phyloP scores from a whole-genome alignment of 2,329 filamentous ascomycete genomes.

The Fusarium marasasianum region DNA sequence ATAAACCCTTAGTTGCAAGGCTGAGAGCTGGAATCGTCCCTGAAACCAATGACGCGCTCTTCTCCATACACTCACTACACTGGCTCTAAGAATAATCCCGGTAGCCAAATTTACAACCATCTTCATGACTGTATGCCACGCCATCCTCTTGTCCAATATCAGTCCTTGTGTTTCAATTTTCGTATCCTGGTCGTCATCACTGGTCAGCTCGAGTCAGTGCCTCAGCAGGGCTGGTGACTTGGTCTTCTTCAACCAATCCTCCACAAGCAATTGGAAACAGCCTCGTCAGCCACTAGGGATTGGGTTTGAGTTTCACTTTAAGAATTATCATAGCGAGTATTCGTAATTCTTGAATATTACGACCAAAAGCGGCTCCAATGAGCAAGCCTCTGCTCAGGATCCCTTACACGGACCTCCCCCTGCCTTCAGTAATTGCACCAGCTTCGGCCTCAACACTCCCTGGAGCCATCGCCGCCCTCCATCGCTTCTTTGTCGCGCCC shows the following conservation, averaged over 20 bases:
- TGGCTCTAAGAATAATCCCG: slow-evolving; percentile 5
- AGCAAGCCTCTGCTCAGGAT: slow-evolving; percentile 83
- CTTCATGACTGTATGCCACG: background rate
- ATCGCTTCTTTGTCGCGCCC: slow-evolving; percentile 76
- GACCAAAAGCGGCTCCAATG: slow-evolving; percentile 54
- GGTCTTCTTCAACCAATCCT: slow-evolving; percentile 22
- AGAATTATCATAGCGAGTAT: background rate
- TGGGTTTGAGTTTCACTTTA: background rate
- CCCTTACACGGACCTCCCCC: slow-evolving; percentile 86
- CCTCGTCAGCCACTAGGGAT: slow-evolving; percentile 2
- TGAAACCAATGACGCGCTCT: slow-evolving; percentile 40
- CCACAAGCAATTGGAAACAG: slow-evolving; percentile 32
- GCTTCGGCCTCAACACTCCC: slow-evolving; percentile 72
- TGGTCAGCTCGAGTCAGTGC: background rate
- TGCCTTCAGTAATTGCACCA: slow-evolving; percentile 79
- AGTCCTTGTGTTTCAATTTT: background rate
- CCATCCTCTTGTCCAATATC: slow-evolving; percentile 5
- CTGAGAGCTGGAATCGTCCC: slow-evolving; percentile 18
- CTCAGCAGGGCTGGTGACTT: background rate
- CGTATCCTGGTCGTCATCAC: slow-evolving; percentile 1
- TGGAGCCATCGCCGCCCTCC: slow-evolving; percentile 80
- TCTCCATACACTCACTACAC: background rate
- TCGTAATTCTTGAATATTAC: background rate
- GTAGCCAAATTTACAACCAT: slow-evolving; percentile 6
- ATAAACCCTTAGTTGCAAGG: slow-evolving; percentile 15